These are phyloP conservation scores for Mortierella sp. DNA, from an alignment of 371 early-diverging fungal species.

Conservation along the genomic window DNA sequence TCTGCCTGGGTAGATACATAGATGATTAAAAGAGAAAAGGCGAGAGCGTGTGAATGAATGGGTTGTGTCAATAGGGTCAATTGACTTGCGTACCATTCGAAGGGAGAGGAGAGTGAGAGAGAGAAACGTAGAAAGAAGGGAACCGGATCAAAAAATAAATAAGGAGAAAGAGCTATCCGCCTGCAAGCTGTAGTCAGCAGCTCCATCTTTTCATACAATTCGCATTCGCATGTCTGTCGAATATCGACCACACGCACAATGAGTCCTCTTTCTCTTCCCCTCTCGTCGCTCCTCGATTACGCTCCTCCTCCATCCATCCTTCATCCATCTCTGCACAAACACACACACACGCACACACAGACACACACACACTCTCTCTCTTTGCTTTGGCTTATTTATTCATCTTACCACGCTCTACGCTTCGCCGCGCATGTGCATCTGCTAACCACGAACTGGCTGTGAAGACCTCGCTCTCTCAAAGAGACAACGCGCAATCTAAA, in stretches of 20 bases:
- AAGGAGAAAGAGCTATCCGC: background rate
- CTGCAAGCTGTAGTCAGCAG: background rate
- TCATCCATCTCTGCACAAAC: background rate
- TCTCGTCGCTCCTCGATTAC: background rate
- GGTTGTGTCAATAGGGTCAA: background rate
- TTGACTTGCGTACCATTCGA: background rate
- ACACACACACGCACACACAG: background rate
- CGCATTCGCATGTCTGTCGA: background rate
- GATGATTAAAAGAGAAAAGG: too few relatives aligned
- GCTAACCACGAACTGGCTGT: too few relatives aligned
- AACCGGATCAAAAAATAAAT: background rate
- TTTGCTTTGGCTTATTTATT: too few relatives aligned
- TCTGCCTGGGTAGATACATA: background rate
- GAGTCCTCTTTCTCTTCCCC: background rate
- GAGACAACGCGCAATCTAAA: too few relatives aligned
- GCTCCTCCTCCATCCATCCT: background rate
- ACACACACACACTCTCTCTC: too few relatives aligned
- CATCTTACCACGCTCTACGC: too few relatives aligned
- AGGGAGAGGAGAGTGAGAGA: background rate
- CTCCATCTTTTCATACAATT: background rate
- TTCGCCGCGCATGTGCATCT: too few relatives aligned
- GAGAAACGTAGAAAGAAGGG: constrained; percentile 1
- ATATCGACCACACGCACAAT: background rate
- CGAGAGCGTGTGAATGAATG: background rate
- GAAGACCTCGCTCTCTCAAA: too few relatives aligned